Evolutionary conservation across 352 stramenopile genomes (phyloP), one percentile per base, ranked within the genome.

Genomic region (Blastocystis hominis): DNA sequence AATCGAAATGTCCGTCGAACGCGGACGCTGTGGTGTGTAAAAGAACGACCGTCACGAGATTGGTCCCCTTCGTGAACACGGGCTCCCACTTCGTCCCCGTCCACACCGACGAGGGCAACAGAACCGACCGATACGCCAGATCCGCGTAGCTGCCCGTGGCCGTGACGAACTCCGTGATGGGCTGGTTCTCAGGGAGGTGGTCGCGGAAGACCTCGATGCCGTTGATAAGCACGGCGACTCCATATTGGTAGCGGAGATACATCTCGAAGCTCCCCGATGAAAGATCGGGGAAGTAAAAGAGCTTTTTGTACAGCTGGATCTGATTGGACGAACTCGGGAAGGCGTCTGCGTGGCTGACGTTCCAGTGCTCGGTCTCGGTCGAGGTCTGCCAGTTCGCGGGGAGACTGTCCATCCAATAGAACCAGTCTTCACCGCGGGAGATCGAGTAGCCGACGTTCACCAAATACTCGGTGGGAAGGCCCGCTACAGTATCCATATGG

Each of bases 281-380:
- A 34, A 24, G 24, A 75, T 75, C 30, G 5, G 24, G 3, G 10
- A 7, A 17, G 55, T 53, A 59, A 59, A 78, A 78, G 6, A 40
- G 0, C 15, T 62, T n/a, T 38, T 78, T 78, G n/a, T 78, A 78
- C 24, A 78, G 9, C 40, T 78, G 68, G n/a, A 78, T 78, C 30
- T 78, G 68, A 17, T 78, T 78, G 40, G 38, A 56, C 5, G 68
- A 78, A 17, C 5, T 24, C 5, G 68, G 68, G 46, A 78, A 78
- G 10, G 36, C 10, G 38, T 59, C 68, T 44, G 24, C 44, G n/a
- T 53, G 24, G n/a, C 68, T 44, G 10, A 17, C 20, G 10, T 34
- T 34, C 68, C 68, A 78, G 24, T 13, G 3, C n/a, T 30, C 20
- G n/a, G 50, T n/a, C 15, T 44, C 3, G 36, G 3, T 61, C 53